phyloP scores from a whole-genome alignment of 805 yeast genomes.

The Lachancea sp. region DNA sequence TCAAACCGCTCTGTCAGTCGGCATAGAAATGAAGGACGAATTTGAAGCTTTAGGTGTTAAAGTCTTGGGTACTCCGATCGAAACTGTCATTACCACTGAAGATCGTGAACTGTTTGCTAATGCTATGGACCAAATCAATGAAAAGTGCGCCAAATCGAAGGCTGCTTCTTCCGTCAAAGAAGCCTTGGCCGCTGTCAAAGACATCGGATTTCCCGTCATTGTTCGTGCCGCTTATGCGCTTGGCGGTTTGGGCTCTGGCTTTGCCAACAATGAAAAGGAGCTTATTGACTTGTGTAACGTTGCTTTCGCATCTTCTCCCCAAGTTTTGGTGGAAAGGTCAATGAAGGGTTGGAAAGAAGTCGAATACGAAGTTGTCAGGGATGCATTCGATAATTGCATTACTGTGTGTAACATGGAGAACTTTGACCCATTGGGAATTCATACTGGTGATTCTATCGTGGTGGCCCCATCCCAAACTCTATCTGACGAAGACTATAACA shows the following conservation, averaged over 20 bases:
- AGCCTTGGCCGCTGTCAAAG: constrained; percentile 76
- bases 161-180: constrained; percentile 78
- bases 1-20: constrained; percentile 95
- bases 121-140: constrained; percentile 91
- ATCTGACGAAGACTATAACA: constrained; percentile 94
- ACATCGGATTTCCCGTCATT: constrained; percentile 90
- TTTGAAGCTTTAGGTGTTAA: constrained; percentile 81
- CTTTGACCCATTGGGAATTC: constrained; percentile 97
- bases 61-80: constrained; percentile 94
- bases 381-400: constrained; percentile 93
- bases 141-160: constrained; percentile 90
- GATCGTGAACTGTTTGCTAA: constrained; percentile 94
- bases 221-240: constrained; percentile 96
- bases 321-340: constrained; percentile 88
- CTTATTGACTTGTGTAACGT: constrained; percentile 76
- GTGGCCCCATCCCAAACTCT: constrained; percentile 98
- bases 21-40: constrained; percentile 92
- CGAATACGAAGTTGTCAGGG: constrained; percentile 98
- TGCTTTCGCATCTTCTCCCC: constrained; percentile 95
- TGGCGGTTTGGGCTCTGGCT: constrained; percentile 98
- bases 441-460: constrained; percentile 98
- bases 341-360: constrained; percentile 99
- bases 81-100: constrained; percentile 94
- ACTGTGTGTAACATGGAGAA: constrained; percentile 99
- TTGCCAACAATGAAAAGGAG: constrained; percentile 83